A percentile compares a stretch with the other conserved stretches of the same genome.
Conservation (phyloP, 2,329 filamentous ascomycete genomes). For the Lasiodiplodia hormozganensis region DNA sequence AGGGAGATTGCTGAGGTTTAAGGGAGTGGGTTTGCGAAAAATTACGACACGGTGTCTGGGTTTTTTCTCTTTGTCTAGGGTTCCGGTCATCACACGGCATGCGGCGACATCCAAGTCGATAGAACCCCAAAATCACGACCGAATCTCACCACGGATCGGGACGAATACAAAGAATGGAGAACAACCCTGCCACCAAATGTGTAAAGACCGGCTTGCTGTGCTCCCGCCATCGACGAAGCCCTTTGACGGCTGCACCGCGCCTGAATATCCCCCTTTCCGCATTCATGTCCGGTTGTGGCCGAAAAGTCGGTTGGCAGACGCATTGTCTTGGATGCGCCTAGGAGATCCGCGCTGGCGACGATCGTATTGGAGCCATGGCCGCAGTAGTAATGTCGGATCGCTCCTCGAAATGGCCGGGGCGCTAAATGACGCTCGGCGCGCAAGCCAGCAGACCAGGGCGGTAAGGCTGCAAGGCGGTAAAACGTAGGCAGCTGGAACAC, state of each 20-base stretch:
- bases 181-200: conserved; percentile 22
- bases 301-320: neutral
- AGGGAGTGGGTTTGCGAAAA: conserved; percentile 38
- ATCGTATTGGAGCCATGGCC: conserved; percentile 26
- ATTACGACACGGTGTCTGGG: conserved; percentile 30
- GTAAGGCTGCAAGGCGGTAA: conserved; percentile 16
- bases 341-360: conserved; percentile 25
- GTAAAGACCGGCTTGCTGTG: conserved; percentile 23
- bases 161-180: conserved; percentile 31
- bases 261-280: conserved; percentile 17
- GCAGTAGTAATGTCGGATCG: conserved; percentile 24
- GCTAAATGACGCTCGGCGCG: conserved; percentile 16
- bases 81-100: conserved; percentile 30
- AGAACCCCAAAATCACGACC: conserved; percentile 30
- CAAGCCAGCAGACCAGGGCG: neutral
- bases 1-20: conserved; percentile 97
- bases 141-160: conserved; percentile 30
- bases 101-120: conserved; percentile 30
- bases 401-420: conserved; percentile 7
- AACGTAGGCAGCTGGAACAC: conserved; percentile 8
- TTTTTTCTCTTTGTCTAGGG: conserved; percentile 30
- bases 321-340: conserved; percentile 5
- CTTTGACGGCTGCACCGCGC: neutral
- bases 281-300: neutral
- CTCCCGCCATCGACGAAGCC: neutral